A percentile compares a stretch with the other conserved stretches of the same genome.
Evolutionary conservation across 495 filamentous ascomycete genomes (phyloP).

Genomic region (Neurospora discreta): DNA sequence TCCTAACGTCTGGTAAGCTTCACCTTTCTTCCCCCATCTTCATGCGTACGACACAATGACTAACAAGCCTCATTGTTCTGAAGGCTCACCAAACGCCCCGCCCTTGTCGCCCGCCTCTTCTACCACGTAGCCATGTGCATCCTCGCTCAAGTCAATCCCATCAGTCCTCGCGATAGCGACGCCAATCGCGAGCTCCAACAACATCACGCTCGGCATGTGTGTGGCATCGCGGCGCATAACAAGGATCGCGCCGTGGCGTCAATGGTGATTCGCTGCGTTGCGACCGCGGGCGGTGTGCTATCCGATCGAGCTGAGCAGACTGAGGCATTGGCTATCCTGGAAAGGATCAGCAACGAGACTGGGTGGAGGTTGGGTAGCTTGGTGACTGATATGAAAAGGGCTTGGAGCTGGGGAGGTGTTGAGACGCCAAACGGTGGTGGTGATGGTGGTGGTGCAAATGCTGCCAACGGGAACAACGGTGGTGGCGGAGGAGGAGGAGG

Average conservation of each 20-base stretch:
- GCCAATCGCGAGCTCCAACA: slow-evolving; percentile 61
- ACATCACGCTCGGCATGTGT: slow-evolving; percentile 67
- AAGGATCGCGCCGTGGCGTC: slow-evolving; percentile 69
- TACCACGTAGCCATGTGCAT: slow-evolving; percentile 79
- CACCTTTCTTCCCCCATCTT: neutral
- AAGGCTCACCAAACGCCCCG: slow-evolving; percentile 73
- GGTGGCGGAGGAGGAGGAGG: neutral
- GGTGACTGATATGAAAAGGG: slow-evolving; percentile 54
- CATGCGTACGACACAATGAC: neutral
- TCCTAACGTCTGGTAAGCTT: slow-evolving; percentile 71
- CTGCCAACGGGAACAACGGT: neutral
- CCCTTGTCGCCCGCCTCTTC: slow-evolving; percentile 75
- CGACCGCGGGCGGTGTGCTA: slow-evolving; percentile 67
- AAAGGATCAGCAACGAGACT: slow-evolving; percentile 61
- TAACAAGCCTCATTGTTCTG: slow-evolving; percentile 2
- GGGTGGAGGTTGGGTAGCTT: slow-evolving; percentile 67
- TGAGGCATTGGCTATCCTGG: slow-evolving; percentile 70
- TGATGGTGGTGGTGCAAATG: neutral
- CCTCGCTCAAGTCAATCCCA: slow-evolving; percentile 69
- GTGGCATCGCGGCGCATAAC: slow-evolving; percentile 76
- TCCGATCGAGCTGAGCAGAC: slow-evolving; percentile 61
- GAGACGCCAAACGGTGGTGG: too few relatives aligned
- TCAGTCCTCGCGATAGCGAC: slow-evolving; percentile 35
- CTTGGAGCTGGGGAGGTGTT: slow-evolving; percentile 31
- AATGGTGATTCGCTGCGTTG: slow-evolving; percentile 66